These are phyloP conservation scores for Orbilia ellipsospora DNA, from an alignment of 2,329 filamentous ascomycete genomes.

Conservation along the genomic window DNA sequence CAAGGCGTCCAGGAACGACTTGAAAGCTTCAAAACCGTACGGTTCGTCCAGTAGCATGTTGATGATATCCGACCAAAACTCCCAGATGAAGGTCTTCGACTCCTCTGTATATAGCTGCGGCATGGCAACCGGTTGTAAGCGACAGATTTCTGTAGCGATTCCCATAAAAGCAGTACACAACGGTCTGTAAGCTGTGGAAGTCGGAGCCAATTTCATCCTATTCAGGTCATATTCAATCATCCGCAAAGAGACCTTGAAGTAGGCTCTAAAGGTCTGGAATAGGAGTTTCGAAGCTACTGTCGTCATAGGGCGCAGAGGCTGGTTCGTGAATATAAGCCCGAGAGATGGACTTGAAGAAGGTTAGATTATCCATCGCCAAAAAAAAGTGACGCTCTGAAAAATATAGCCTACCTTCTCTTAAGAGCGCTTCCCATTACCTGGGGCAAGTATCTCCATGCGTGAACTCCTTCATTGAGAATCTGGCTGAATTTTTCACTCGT, in stretches of 20 bases:
- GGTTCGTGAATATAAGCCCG: constrained; percentile 36
- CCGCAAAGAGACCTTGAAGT: constrained; percentile 30
- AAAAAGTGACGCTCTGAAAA: too few species aligned
- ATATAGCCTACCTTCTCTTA: constrained; percentile 32
- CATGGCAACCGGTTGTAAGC: constrained; percentile 35
- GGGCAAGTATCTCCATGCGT: constrained; percentile 45
- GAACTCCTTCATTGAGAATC: constrained; percentile 37
- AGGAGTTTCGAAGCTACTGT: constrained; percentile 20
- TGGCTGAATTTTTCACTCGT: constrained; percentile 23
- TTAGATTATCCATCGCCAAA: background rate
- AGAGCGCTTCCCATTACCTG: constrained; percentile 35
- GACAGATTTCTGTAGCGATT: constrained; percentile 27
- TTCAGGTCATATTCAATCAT: constrained; percentile 43
- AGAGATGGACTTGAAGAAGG: constrained; percentile 31
- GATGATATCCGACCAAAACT: constrained; percentile 46
- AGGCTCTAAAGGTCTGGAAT: constrained; percentile 45
- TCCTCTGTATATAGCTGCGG: constrained; percentile 38
- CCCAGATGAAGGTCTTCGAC: constrained; percentile 29
- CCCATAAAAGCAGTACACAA: constrained; percentile 26
- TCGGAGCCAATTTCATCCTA: constrained; percentile 2
- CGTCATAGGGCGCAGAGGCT: constrained; percentile 28
- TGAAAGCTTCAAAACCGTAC: constrained; percentile 54
- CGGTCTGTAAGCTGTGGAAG: constrained; percentile 12
- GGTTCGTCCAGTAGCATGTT: constrained; percentile 54
- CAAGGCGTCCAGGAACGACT: constrained; percentile 50